Evolutionary conservation across 2,329 filamentous ascomycete genomes (phyloP).

Genomic region (Pyrenochaeta sp.): DNA sequence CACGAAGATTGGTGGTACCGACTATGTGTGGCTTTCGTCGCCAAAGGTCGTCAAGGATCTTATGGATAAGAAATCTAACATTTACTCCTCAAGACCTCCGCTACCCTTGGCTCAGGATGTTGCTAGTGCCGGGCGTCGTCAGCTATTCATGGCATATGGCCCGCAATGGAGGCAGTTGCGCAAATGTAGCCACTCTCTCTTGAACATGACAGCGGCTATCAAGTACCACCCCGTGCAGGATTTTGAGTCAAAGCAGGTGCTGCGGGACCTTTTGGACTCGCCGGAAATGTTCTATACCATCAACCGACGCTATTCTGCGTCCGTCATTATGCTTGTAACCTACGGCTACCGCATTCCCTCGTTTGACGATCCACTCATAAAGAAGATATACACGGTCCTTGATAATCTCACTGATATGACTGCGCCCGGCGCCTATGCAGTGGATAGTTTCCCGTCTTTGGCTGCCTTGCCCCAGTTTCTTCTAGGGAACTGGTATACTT

Average conservation of each 20-base stretch:
- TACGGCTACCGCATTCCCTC: slow-evolving; percentile 47
- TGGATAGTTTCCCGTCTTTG: slow-evolving; percentile 41
- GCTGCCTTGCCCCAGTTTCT: slow-evolving; percentile 40
- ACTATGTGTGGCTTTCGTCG: slow-evolving; percentile 18
- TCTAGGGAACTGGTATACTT: slow-evolving; percentile 40
- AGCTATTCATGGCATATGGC: background rate
- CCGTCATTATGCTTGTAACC: slow-evolving; percentile 45
- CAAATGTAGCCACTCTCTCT: slow-evolving; percentile 44
- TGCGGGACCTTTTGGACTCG: slow-evolving; percentile 53
- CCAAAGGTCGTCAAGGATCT: slow-evolving; percentile 18
- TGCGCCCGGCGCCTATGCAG: slow-evolving; percentile 36
- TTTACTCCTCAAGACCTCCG: slow-evolving; percentile 14
- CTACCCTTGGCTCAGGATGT: slow-evolving; percentile 18
- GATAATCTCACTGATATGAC: slow-evolving; percentile 46
- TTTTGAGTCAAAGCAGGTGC: slow-evolving; percentile 56
- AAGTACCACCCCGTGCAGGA: slow-evolving; percentile 56
- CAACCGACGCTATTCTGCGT: slow-evolving; percentile 44
- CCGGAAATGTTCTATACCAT: slow-evolving; percentile 41
- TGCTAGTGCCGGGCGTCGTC: slow-evolving; percentile 3
- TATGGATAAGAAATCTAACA: slow-evolving; percentile 13
- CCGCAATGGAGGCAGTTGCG: slow-evolving; percentile 8
- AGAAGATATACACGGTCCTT: slow-evolving; percentile 41
- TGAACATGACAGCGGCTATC: slow-evolving; percentile 38
- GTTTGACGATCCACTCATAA: slow-evolving; percentile 42
- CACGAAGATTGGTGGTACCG: slow-evolving; percentile 14